Evolutionary conservation across 257 asterid species (phyloP).

Genomic region (Vinca minor): DNA sequence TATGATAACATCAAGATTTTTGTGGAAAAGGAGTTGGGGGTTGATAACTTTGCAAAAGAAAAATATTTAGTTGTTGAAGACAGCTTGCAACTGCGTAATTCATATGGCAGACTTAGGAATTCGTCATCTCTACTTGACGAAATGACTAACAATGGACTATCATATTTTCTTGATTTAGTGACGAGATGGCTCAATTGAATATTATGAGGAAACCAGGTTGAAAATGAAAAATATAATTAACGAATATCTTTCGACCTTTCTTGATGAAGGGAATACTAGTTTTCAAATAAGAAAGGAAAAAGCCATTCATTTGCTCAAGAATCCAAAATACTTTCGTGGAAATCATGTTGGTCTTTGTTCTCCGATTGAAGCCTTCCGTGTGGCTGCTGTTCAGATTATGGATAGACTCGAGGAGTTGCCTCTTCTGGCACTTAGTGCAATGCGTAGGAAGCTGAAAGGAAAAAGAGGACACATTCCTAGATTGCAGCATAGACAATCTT

Average conservation of each 20-base stretch:
- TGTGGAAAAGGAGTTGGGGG: constrained; percentile 49
- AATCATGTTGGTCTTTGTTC: constrained; percentile 18
- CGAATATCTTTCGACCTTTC: constrained; percentile 35
- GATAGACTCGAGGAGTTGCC: constrained; percentile 50
- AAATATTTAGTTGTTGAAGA: constrained; percentile 18
- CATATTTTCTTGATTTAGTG: constrained; percentile 35
- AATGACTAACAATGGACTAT: constrained; percentile 60
- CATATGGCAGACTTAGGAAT: constrained; percentile 25
- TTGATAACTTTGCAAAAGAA: background rate
- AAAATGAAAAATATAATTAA: constrained; percentile 37
- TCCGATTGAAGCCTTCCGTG: constrained; percentile 31
- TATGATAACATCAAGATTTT: no score
- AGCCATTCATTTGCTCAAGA: constrained; percentile 32
- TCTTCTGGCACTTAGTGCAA: constrained; percentile 34
- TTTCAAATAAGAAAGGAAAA: constrained; percentile 31
- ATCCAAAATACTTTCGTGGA: constrained; percentile 31
- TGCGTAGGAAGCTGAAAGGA: no score
- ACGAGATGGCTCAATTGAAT: constrained; percentile 34
- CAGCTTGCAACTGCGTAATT: constrained; percentile 20
- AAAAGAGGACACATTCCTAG: constrained; percentile 38
- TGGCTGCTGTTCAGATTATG: constrained; percentile 47
- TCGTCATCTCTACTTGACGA: constrained; percentile 37
- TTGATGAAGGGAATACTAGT: constrained; percentile 22
- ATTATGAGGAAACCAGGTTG: constrained; percentile 42
- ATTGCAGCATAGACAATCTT: constrained; percentile 13